Evolutionary conservation across 306 rosid genomes (phyloP).

Genomic region (Phaseolus lunatus): DNA sequence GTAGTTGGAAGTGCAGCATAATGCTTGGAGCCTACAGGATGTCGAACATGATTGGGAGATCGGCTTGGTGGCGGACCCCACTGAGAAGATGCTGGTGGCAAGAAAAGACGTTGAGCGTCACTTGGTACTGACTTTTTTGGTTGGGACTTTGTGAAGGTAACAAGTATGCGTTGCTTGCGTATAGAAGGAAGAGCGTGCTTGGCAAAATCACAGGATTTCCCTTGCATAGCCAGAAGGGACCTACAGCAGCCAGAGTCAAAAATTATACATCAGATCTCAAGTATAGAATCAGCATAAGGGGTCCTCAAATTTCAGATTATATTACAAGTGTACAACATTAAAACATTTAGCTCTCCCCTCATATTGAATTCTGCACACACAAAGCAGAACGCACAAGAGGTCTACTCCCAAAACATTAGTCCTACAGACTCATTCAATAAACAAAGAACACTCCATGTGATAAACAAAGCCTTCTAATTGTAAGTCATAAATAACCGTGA

Average conservation of each 20-base stretch:
- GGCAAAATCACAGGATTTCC: constrained; percentile 76
- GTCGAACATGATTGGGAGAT: constrained; percentile 72
- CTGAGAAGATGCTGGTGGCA: constrained; percentile 59
- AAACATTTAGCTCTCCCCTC: background rate
- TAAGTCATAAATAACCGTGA: background rate
- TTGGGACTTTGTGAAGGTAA: constrained; percentile 77
- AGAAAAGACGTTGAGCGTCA: constrained; percentile 62
- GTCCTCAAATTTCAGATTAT: background rate
- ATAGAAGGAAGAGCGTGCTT: constrained; percentile 83
- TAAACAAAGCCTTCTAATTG: constrained; percentile 13
- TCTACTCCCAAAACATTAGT: constrained; percentile 13
- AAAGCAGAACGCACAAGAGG: background rate
- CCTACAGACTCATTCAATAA: background rate
- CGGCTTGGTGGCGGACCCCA: constrained; percentile 78
- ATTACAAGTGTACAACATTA: background rate
- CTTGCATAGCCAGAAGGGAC: constrained; percentile 76
- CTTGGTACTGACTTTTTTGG: constrained; percentile 61
- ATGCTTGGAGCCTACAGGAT: constrained; percentile 71
- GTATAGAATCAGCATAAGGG: background rate
- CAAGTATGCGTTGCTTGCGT: constrained; percentile 78
- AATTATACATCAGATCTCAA: constrained; percentile 27
- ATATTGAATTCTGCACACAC: background rate
- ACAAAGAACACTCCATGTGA: constrained; percentile 9
- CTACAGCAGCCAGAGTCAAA: constrained; percentile 54
- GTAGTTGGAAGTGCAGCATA: constrained; percentile 59